Base-by-base conservation (phyloP, 306 rosid genomes). In the Corylus avellana region DNA sequence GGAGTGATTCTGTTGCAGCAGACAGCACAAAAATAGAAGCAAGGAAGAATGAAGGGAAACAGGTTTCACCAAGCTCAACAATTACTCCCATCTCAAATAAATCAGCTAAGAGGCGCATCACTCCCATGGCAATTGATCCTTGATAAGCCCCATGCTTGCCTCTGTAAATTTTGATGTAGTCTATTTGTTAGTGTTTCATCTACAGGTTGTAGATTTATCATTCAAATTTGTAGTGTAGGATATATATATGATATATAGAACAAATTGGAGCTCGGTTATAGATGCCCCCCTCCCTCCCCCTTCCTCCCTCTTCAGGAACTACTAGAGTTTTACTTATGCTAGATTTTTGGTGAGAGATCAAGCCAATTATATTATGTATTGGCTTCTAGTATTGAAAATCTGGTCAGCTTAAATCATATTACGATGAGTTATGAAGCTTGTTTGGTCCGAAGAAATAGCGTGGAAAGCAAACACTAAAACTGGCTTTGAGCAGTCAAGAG, bases 31-130 rank as follows among this genome's bases (percentile, higher is more conserved):
- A 75, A 80, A 22, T 29, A 14, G 80, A 80, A 77, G 81, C 82
- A 79, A 86, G 79, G 68, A 63, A 39, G 8, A 81, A 80, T 25
- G 63, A 46, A 57, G 86, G 81, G 76, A 77, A 80, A 75, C 74
- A 63, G 14, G 82, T 70, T 16, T 56, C 86, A 48, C 3, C 78
- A 12, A 82, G 79, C 85, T 83, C 85, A 63, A 35, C 66, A 10
- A 72, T 25, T 37, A 48, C 55, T 54, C 70, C 77, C 47, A 49
- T 50, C 29, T 66, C 64, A 68, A 82, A 75, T 68, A 84, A 80
- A 82, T 84, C 86, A 14, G 80, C 84, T 18, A 89, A 84, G 81
- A 82, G 87, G 81, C 87, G 90, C 61, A 89, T 89, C 62, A 86
- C 88, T 8, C 92, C 87, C 54, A 82, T 89, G 75, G 86, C 81